These are phyloP conservation scores for Thermomucor indicae-seudaticae DNA, from an alignment of 371 early-diverging fungal species.

Conservation along the genomic window DNA sequence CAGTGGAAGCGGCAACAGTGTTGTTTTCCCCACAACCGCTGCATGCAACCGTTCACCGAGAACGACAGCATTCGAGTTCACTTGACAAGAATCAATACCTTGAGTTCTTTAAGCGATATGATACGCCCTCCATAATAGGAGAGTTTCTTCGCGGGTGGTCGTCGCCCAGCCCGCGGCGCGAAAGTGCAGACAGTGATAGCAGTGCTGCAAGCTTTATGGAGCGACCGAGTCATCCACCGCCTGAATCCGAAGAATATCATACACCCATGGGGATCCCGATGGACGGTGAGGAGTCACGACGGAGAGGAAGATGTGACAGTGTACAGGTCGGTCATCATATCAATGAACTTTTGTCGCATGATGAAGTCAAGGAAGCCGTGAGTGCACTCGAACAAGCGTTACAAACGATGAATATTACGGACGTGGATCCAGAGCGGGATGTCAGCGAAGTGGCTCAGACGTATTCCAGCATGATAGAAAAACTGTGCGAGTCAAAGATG, in stretches of 20 bases:
- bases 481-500: conserved; percentile 26
- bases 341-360: conserved; percentile 16
- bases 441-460: conserved; percentile 16
- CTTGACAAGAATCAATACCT: conserved; percentile 4
- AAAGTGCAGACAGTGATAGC: not conserved
- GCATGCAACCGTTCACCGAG: not conserved
- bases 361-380: conserved; percentile 25
- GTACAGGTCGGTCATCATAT: conserved; percentile 20
- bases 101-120: not conserved
- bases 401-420: conserved; percentile 13
- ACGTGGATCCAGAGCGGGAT: conserved; percentile 8
- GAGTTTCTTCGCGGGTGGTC: conserved; percentile 28
- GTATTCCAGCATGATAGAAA: conserved; percentile 30
- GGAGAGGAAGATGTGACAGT: conserved; percentile 6
- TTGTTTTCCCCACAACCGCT: conserved; percentile 15
- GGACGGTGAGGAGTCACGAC: not conserved
- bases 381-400: conserved; percentile 22
- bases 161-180: too few relatives aligned
- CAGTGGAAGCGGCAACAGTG: conserved; percentile 12
- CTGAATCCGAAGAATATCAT: conserved; percentile 4
- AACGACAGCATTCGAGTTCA: conserved; percentile 1
- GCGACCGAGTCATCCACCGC: conserved; percentile 4
- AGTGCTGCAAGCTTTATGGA: conserved; percentile 2
- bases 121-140: conserved; percentile 14
- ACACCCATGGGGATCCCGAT: not conserved